Evolutionary conservation across 1,284 basidiomycete species (phyloP).

Genomic region (Trametes hirsuta): DNA sequence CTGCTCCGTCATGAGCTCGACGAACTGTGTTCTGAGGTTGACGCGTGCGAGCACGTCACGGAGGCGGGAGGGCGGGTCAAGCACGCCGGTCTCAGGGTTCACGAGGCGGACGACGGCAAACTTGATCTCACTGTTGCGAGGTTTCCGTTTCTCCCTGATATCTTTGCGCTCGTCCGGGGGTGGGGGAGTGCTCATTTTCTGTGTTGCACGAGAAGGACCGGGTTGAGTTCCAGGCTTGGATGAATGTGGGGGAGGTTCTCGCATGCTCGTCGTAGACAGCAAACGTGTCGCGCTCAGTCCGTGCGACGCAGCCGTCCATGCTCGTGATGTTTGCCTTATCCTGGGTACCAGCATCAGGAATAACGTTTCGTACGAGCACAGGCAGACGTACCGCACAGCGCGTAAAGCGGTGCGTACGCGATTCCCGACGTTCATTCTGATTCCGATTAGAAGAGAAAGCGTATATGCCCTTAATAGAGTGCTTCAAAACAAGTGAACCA

Average conservation of each 20-base stretch:
- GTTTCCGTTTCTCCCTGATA: conserved; percentile 11
- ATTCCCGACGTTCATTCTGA: too few relatives aligned
- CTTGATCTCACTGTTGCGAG: conserved; percentile 32
- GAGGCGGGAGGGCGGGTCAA: conserved; percentile 40
- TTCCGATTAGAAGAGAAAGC: too few relatives aligned
- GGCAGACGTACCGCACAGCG: too few relatives aligned
- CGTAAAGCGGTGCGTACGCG: too few relatives aligned
- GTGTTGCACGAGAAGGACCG: not conserved
- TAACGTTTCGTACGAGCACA: too few relatives aligned
- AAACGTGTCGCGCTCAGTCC: not conserved
- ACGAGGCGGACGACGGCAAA: conserved; percentile 48
- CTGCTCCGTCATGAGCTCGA: conserved; percentile 52
- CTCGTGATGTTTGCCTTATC: too few relatives aligned
- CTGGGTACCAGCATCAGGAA: too few relatives aligned
- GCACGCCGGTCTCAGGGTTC: conserved; percentile 49
- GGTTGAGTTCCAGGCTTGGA: not conserved
- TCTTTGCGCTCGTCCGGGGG: conserved; percentile 1
- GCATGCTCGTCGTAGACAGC: not conserved
- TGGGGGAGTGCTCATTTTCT: not conserved
- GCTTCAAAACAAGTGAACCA: too few relatives aligned
- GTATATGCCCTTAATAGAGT: too few relatives aligned
- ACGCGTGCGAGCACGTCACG: conserved; percentile 43
- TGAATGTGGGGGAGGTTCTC: not conserved
- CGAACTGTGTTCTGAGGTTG: conserved; percentile 43
- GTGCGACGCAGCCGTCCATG: too few relatives aligned